A percentile compares a stretch with the other conserved stretches of the same genome.
phyloP scores from a whole-genome alignment of 2,329 filamentous ascomycete genomes.

The Aspergillus brunneoviolaceus region DNA sequence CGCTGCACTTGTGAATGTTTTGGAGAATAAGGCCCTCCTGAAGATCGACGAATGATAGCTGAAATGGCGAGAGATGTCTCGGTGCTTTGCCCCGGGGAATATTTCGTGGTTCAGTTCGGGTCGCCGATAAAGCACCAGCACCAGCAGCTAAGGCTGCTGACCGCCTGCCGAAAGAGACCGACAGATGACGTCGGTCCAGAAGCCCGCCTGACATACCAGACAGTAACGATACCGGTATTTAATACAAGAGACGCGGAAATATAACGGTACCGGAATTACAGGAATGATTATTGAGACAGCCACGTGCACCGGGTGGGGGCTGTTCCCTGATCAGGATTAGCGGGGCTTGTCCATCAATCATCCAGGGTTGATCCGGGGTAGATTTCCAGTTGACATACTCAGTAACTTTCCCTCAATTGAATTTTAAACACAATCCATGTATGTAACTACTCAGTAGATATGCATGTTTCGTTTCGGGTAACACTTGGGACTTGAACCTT shows the following conservation, averaged over 20 bases:
- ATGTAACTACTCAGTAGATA: background rate
- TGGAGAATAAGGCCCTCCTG: background rate
- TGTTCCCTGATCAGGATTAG: slow-evolving; percentile 14
- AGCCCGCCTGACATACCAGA: background rate
- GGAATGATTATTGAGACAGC: slow-evolving; percentile 11
- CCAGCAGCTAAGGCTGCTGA: background rate
- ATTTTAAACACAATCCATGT: no score
- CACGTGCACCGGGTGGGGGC: slow-evolving; percentile 21
- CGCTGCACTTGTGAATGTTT: no score
- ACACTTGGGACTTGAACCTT: background rate
- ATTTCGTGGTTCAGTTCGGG: background rate
- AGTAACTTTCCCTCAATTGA: no score
- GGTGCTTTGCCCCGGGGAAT: background rate
- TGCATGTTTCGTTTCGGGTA: background rate
- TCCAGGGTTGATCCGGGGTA: slow-evolving; percentile 23
- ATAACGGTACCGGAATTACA: background rate
- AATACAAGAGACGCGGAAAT: background rate
- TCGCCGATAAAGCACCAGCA: background rate
- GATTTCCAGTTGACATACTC: background rate
- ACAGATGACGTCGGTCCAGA: background rate
- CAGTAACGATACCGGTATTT: background rate
- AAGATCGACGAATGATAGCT: background rate
- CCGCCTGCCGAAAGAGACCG: background rate
- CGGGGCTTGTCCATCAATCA: slow-evolving; percentile 1
- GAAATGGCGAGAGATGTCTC: background rate